Base-by-base conservation (phyloP, 2,329 filamentous ascomycete genomes). In the Botryotinia globosa region DNA sequence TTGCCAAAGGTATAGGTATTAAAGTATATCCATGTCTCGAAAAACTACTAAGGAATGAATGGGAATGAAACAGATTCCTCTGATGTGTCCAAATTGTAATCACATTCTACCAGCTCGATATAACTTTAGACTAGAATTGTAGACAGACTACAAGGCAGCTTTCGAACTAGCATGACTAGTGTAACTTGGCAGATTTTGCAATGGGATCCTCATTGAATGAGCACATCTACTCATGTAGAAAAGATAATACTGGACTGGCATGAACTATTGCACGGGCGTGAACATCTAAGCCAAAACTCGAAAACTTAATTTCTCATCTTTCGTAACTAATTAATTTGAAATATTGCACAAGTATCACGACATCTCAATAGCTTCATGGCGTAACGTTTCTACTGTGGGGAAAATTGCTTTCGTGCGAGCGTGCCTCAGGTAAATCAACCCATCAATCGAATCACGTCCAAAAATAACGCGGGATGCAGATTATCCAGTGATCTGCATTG, bases 321-420 rank as follows among this genome's bases (percentile, higher is more conserved):
- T 29, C 51, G 14, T 54, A 12, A 29, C 25, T 16, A 54, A 14
- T 29, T 16, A 54, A 29, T 54, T 54, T 29, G 6, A 29, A 54
- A 54, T 54, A 56, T 18, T 29, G n/a, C 14, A 42, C 16, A 29
- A 37, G 4, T 29, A 62, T 62, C 59, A 62, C 25, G 59, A 62
- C 25, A 62, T 62, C 37, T 62, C 37, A 62, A 14, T n/a, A 9
- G 18, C 10, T 44, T 65, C 39, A 68, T 68, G 25, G 48, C 48
- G 65, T 68, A 48, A 65, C 42, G 20, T 22, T 68, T 42, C 25
- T 37, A 37, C 16, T 68, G 65, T 44, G 66, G 66, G 51, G 66
- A 18, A 18, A 25, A 25, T 59, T n/a, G 14, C 66, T 58, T n/a
- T 2, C n/a, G 25, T 34, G 34, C 34, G 34, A 34, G 34, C 34